Conservation (phyloP, 2,329 filamentous ascomycete genomes). For the Penicillium digitatum region DNA sequence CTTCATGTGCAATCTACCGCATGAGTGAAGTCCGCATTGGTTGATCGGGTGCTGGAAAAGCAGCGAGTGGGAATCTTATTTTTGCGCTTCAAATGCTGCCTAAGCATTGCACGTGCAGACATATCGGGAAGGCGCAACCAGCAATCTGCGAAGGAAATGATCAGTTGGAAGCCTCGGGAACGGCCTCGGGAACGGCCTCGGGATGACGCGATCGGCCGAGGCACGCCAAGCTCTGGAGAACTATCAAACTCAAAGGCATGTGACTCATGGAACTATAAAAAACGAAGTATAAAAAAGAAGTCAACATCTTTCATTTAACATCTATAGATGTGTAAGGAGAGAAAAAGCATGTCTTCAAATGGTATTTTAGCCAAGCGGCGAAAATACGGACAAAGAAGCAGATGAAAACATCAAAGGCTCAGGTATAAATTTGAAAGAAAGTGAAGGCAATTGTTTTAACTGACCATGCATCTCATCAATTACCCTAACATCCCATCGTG, state of each 20-base stretch:
- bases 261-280: background rate
- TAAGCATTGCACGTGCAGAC: slow-evolving; percentile 13
- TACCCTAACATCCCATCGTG: background rate
- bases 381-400: background rate
- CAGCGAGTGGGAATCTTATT: slow-evolving; percentile 16
- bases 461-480: background rate
- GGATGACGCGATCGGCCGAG: background rate
- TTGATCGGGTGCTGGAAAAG: slow-evolving; percentile 44
- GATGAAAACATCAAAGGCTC: background rate
- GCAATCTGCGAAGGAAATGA: slow-evolving; percentile 5
- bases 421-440: background rate
- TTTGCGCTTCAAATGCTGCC: background rate
- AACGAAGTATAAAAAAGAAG: background rate
- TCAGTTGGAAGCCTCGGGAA: background rate
- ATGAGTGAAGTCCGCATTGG: slow-evolving; percentile 59
- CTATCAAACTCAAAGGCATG: background rate
- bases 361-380: no score
- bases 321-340: background rate
- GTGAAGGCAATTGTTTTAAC: background rate
- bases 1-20: slow-evolving; percentile 39
- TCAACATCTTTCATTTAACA: background rate
- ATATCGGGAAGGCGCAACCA: slow-evolving; percentile 9
- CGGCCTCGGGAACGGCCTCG: background rate
- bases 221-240: background rate
- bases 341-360: background rate